A percentile compares a stretch with the other conserved stretches of the same genome.
Evolutionary conservation across 257 asterid genomes (phyloP).

Genomic region (Solanum rostratum): DNA sequence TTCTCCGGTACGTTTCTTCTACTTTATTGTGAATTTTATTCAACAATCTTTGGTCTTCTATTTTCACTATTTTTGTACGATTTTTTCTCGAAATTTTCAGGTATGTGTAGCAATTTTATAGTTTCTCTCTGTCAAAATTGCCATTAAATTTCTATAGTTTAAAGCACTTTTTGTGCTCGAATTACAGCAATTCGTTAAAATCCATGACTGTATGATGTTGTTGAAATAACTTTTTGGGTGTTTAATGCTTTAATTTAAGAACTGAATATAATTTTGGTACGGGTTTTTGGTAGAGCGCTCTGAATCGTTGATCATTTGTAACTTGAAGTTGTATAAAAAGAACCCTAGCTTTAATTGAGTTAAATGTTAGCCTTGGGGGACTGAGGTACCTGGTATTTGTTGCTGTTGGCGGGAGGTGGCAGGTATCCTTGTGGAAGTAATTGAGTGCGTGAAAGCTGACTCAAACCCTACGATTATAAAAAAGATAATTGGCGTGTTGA

Average conservation of each 20-base stretch:
- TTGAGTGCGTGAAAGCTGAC: background rate
- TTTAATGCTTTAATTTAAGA: background rate
- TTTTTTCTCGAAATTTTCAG: background rate
- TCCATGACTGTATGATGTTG: background rate
- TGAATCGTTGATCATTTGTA: background rate
- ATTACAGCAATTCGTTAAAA: background rate
- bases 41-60: background rate
- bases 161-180: background rate
- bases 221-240: background rate
- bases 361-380: background rate
- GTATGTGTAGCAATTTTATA: background rate
- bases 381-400: background rate
- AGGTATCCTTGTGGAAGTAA: background rate
- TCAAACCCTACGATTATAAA: background rate
- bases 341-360: background rate
- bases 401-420: background rate
- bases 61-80: background rate
- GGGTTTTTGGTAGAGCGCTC: background rate
- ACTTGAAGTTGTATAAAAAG: background rate
- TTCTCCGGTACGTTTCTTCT: background rate
- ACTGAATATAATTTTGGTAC: background rate
- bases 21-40: background rate
- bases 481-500: background rate
- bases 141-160: background rate
- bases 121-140: background rate